Evolutionary conservation across 1,139 yeast genomes (phyloP), one percentile per base, ranked within the genome.

Genomic region (Lodderomyces orthopsilosis): DNA sequence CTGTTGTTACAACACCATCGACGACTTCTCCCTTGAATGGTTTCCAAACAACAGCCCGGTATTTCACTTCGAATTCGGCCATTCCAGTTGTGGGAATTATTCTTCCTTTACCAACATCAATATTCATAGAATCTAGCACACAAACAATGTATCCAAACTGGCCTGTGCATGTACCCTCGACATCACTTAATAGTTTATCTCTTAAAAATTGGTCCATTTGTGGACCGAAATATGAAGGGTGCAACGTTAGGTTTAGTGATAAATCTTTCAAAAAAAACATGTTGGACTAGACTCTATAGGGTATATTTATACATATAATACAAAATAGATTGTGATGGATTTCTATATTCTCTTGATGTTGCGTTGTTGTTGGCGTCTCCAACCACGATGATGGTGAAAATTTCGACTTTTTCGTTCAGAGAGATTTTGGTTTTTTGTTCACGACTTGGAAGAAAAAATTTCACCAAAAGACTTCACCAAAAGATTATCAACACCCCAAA

Each of bases 1-100:
- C 97, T 33, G 91, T 87, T 13, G 96, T 85, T 17, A 93, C 98
- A 34, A 91, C 83, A 2, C 95, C 98, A 65, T 93, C 98, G 26
- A 93, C 98, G 5, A 93, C 98, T 65, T 93, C 98, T 26, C 98
- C 98, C 66, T 91, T 93, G 69, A 93, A 94, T 2, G 99, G 98
- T 59, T 94, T 85, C 95, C 97, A 93, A 27, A 93, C 98, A 48
- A 93, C 93, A 0, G 99, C 99, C 55, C 96, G 75, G 65, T 93
- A 93, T 62, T 89, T 88, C 42, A 94, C 98, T 56, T 89, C 95
- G 57, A 94, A 93, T 65, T 91, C 98, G 0, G 98, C 98, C 59
- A 91, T 85, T 8, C 99, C 98, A 34, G 76, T 66, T 10, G 93
- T 85, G 1, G 98, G 96, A 41, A 93, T 78, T 50, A 93, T 88